Conservation (phyloP, 2,329 filamentous ascomycete genomes). For the Stachybotrys chlorohalonatus region DNA sequence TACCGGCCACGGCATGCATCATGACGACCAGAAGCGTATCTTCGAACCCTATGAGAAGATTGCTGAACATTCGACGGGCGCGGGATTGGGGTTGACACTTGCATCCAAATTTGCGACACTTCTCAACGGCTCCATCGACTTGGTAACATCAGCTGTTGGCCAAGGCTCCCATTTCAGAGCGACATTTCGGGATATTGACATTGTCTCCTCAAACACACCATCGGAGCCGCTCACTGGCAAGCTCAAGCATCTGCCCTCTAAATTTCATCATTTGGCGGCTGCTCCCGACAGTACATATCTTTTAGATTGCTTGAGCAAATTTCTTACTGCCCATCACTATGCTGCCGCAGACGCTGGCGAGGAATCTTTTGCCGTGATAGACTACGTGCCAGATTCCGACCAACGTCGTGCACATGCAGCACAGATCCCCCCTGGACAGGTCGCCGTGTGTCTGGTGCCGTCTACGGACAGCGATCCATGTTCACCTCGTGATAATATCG, state of each 20-base stretch:
- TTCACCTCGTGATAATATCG: slow-evolving; percentile 1
- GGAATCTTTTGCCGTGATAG: slow-evolving; percentile 7
- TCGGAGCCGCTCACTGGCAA: not conserved
- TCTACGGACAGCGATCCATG: not conserved
- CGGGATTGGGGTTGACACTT: slow-evolving; percentile 32
- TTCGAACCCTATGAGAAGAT: slow-evolving; percentile 35
- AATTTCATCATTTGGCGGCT: slow-evolving; percentile 2
- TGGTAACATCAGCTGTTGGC: slow-evolving; percentile 24
- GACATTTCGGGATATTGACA: slow-evolving; percentile 7
- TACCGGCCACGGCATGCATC: slow-evolving; percentile 28
- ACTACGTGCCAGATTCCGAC: slow-evolving; percentile 3
- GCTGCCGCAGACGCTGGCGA: not conserved
- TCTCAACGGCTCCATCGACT: slow-evolving; percentile 24
- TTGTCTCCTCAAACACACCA: not conserved
- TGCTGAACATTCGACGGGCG: slow-evolving; percentile 23
- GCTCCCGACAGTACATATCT: not conserved
- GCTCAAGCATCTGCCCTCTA: slow-evolving; percentile 1
- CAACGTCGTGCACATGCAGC: slow-evolving; percentile 2
- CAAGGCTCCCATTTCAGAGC: slow-evolving; percentile 30
- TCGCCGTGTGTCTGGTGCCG: slow-evolving; percentile 9
- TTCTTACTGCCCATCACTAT: slow-evolving; percentile 3
- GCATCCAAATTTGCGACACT: slow-evolving; percentile 29
- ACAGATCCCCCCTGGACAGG: slow-evolving; percentile 1
- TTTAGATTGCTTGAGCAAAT: slow-evolving; percentile 2
- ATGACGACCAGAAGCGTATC: slow-evolving; percentile 24